Conservation (phyloP, 768 basidiomycete species). For the Crassisporium funariophilum region DNA sequence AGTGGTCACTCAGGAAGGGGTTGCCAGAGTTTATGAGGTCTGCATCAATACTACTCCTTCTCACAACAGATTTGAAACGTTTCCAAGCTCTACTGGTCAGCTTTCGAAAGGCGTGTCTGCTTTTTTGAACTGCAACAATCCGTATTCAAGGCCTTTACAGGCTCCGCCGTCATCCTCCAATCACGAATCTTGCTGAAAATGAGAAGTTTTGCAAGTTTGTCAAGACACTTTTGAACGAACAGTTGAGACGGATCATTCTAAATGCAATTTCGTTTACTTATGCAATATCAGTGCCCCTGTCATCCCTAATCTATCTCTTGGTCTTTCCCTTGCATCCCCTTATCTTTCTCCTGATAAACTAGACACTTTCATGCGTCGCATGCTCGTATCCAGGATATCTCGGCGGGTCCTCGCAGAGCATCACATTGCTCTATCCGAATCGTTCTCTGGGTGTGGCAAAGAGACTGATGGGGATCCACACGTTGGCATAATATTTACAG, state of each 20-base stretch:
- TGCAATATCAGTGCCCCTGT: constrained; percentile 57
- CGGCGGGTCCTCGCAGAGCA: constrained; percentile 88
- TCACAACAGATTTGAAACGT: constrained; percentile 4
- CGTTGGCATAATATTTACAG: constrained; percentile 86
- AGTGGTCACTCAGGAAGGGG: constrained; percentile 83
- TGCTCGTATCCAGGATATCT: constrained; percentile 90
- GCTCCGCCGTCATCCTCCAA: constrained; percentile 71
- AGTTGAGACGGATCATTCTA: constrained; percentile 50
- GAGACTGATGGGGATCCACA: constrained; percentile 51
- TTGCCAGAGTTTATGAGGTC: constrained; percentile 84
- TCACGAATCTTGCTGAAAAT: constrained; percentile 76
- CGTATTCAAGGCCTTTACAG: constrained; percentile 36
- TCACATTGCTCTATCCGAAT: constrained; percentile 78
- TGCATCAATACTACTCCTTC: constrained; percentile 20
- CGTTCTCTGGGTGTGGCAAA: constrained; percentile 40
- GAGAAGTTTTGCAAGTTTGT: constrained; percentile 77
- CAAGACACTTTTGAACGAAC: constrained; percentile 63
- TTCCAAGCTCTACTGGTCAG: constrained; percentile 80
- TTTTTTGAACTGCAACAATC: neutral
- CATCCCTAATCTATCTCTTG: constrained; percentile 81
- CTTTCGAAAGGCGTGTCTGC: constrained; percentile 72
- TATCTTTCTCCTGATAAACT: constrained; percentile 76
- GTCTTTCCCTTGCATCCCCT: constrained; percentile 82
- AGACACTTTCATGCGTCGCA: constrained; percentile 87
- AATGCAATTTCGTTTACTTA: constrained; percentile 5